A percentile compares a stretch with the other conserved stretches of the same genome.
phyloP scores from a whole-genome alignment of 257 asterid genomes.

The Mentha longifolia region DNA sequence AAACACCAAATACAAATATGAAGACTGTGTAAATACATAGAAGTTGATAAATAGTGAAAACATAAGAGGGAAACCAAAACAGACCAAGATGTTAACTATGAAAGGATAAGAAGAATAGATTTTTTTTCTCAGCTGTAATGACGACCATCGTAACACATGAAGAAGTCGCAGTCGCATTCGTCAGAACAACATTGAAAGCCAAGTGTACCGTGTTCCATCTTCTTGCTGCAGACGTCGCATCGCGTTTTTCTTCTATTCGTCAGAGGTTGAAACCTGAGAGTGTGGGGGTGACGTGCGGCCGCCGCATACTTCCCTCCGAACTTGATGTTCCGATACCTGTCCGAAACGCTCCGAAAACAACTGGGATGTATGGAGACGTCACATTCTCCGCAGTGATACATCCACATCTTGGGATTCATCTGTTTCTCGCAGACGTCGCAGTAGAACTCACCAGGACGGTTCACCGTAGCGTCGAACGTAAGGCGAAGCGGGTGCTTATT shows the following conservation, averaged over 20 bases:
- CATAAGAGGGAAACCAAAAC: no score
- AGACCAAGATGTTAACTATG: no score
- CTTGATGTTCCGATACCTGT: neutral
- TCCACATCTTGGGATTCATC: neutral
- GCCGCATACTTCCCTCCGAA: neutral
- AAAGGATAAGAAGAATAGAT: no score
- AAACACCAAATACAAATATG: no score
- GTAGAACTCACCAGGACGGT: slow-evolving; percentile 8
- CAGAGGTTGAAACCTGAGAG: neutral
- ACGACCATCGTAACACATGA: neutral
- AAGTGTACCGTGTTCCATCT: neutral
- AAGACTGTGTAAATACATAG: no score
- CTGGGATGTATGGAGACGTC: neutral
- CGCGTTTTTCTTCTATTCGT: neutral
- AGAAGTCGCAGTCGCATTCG: neutral
- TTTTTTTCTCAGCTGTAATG: no score
- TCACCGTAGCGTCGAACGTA: neutral
- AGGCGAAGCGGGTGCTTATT: slow-evolving; percentile 10
- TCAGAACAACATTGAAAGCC: neutral
- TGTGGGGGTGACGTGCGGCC: neutral
- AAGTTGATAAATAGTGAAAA: no score
- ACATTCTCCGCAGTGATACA: neutral
- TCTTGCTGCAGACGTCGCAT: neutral
- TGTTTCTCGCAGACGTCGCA: slow-evolving; percentile 7
- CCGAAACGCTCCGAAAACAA: neutral